Conservation (phyloP, 352 stramenopile species). For the Elongisporangium undulatum region DNA sequence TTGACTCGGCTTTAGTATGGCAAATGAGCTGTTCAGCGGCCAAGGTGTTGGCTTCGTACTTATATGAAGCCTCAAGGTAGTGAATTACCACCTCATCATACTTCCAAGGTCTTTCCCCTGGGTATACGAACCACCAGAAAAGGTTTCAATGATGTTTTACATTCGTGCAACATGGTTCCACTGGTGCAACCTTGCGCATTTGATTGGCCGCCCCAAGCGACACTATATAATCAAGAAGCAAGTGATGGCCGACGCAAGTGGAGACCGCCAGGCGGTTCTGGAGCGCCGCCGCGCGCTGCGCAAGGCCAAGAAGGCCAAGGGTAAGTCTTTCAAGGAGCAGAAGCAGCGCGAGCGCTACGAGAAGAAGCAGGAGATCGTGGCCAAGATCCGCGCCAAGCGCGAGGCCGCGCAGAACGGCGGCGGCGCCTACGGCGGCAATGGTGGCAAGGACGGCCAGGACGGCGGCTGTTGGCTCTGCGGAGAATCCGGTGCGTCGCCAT, state of each 20-base stretch:
- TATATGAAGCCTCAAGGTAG: not conserved
- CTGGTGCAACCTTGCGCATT: not conserved
- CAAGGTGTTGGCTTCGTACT: not conserved
- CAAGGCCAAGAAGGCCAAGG: slow-evolving; percentile 80
- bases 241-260: slow-evolving; percentile 5
- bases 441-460: slow-evolving; percentile 14
- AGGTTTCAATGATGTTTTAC: not conserved
- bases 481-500: slow-evolving; percentile 10
- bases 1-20: not conserved
- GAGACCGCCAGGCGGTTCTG: slow-evolving; percentile 34
- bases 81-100: no score
- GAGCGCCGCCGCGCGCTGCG: slow-evolving; percentile 62
- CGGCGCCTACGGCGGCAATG: slow-evolving; percentile 16
- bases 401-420: slow-evolving; percentile 34
- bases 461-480: slow-evolving; percentile 77
- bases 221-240: not conserved
- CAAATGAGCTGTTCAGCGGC: not conserved
- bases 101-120: not conserved
- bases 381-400: slow-evolving; percentile 72
- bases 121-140: not conserved
- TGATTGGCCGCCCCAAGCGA: not conserved
- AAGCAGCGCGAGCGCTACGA: slow-evolving; percentile 59
- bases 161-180: not conserved
- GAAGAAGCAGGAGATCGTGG: slow-evolving; percentile 79
- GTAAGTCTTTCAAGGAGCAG: slow-evolving; percentile 52